A percentile compares a stretch with the other conserved stretches of the same genome.
phyloP scores from a whole-genome alignment of 192 early-diverging fungal genomes.

The Coemansia sp. region DNA sequence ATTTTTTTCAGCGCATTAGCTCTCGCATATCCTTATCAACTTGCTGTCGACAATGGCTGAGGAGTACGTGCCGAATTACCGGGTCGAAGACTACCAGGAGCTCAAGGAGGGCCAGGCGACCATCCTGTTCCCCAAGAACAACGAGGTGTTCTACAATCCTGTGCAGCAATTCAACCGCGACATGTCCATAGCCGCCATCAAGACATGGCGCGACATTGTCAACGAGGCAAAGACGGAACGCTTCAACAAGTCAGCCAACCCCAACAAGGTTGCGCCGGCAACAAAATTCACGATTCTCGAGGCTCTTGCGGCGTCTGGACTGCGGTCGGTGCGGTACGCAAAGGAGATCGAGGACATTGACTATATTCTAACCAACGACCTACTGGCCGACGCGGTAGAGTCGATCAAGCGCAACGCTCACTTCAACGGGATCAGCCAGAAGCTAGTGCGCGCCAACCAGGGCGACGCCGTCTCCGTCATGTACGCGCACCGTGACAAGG shows the following conservation, averaged over 20 bases:
- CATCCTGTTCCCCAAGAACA: constrained; percentile 82
- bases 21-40: too few species aligned
- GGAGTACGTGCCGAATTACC: constrained; percentile 23
- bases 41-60: constrained; percentile 10
- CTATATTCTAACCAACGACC: constrained; percentile 90
- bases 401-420: constrained; percentile 86
- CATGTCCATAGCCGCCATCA: constrained; percentile 96
- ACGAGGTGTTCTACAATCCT: constrained; percentile 99
- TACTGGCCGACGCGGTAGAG: constrained; percentile 85
- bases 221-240: constrained; percentile 65
- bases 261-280: constrained; percentile 30
- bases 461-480: constrained; percentile 85
- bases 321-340: constrained; percentile 96
- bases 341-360: constrained; percentile 84
- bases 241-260: constrained; percentile 58
- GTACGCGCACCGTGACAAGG: constrained; percentile 65
- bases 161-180: constrained; percentile 98
- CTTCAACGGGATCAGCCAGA: constrained; percentile 77
- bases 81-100: constrained; percentile 59
- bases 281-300: constrained; percentile 75
- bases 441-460: constrained; percentile 75
- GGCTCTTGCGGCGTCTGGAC: constrained; percentile 92
- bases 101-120: constrained; percentile 81
- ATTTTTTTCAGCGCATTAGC: not conserved
- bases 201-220: constrained; percentile 83